Evolutionary conservation across 1,284 basidiomycete genomes (phyloP).

Genomic region (Cryptococcus sp.): DNA sequence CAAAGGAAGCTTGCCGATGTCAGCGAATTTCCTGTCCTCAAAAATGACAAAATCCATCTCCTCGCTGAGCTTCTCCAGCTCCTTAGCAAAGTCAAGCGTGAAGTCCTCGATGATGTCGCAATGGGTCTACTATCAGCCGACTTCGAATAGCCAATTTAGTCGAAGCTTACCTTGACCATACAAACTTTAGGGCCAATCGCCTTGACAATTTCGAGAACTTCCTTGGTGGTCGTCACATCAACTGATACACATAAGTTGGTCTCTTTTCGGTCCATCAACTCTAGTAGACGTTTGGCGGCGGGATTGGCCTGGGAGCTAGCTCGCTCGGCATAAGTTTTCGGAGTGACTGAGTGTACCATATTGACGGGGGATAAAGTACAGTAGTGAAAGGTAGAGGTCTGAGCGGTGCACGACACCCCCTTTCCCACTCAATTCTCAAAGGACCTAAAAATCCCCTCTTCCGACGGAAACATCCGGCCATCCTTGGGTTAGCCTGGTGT

Average conservation of each 20-base stretch:
- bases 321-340: slow-evolving; percentile 61
- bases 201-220: slow-evolving; percentile 82
- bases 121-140: slow-evolving; percentile 66
- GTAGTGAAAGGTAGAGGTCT: too few species aligned
- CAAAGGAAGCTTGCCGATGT: slow-evolving; percentile 68
- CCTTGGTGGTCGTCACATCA: slow-evolving; percentile 78
- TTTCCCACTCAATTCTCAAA: too few species aligned
- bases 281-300: slow-evolving; percentile 70
- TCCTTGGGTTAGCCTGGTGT: too few species aligned
- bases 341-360: slow-evolving; percentile 29
- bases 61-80: slow-evolving; percentile 65
- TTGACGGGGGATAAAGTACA: neutral
- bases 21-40: slow-evolving; percentile 98
- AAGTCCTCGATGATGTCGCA: slow-evolving; percentile 96
- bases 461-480: too few species aligned
- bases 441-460: too few species aligned
- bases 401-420: too few species aligned
- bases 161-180: slow-evolving; percentile 75
- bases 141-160: too few species aligned
- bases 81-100: slow-evolving; percentile 65
- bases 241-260: slow-evolving; percentile 93
- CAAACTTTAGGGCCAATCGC: slow-evolving; percentile 84
- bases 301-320: slow-evolving; percentile 63
- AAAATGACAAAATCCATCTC: slow-evolving; percentile 96
- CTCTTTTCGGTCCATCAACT: slow-evolving; percentile 81